phyloP scores from a whole-genome alignment of 2,329 filamentous ascomycete species.

The Fusarium sp. region DNA sequence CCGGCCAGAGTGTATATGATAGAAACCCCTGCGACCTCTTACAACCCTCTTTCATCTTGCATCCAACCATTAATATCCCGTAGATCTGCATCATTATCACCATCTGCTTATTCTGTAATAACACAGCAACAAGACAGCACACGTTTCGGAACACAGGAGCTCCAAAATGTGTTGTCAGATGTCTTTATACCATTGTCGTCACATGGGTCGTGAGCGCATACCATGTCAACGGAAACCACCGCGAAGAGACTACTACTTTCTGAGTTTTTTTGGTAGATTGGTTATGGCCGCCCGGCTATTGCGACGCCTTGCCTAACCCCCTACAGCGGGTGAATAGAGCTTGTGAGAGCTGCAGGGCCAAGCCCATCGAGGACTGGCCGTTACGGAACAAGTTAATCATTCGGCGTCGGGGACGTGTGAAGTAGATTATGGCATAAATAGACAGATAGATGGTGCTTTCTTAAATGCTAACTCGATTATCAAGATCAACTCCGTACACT shows the following conservation, averaged over 20 bases:
- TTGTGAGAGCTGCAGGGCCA: conserved; percentile 15
- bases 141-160: background rate
- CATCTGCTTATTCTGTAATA: background rate
- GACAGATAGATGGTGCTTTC: conserved; percentile 27
- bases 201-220: conserved; percentile 26
- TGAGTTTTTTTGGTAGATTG: conserved; percentile 11
- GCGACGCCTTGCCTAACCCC: background rate
- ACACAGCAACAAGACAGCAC: background rate
- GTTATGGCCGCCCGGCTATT: conserved; percentile 2
- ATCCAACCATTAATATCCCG: background rate
- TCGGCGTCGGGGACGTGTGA: background rate
- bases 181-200: conserved; percentile 35
- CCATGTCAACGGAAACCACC: conserved; percentile 8
- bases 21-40: background rate
- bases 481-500: conserved; percentile 29
- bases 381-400: background rate
- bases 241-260: background rate
- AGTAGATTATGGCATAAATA: background rate
- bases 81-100: background rate
- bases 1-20: background rate
- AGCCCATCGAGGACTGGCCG: background rate
- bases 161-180: conserved; percentile 40
- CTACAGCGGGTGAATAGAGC: background rate
- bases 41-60: background rate
- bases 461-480: conserved; percentile 29